Evolutionary conservation across 805 yeast genomes (phyloP), one percentile per base, ranked within the genome.

Genomic region (Debaryomyces castellii): DNA sequence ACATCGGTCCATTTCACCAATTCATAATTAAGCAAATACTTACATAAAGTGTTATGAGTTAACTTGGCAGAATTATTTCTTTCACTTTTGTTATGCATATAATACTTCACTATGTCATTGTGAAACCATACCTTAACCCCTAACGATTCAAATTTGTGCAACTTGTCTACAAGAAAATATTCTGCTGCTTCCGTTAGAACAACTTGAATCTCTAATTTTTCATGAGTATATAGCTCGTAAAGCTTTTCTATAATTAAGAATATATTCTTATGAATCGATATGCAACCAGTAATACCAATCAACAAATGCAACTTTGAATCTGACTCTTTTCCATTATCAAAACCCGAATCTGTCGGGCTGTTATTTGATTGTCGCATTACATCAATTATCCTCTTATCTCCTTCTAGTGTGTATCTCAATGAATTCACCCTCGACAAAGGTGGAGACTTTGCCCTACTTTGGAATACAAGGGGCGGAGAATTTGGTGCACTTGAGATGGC

Each of bases 1-100:
- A 60, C 60, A 42, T 60, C 65, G 8, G 65, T 58, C 65, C 65
- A 60, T 45, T 47, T 46, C 39, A 55, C 63, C 17, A 60, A 41
- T 3, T 60, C 57, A 33, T 51, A 53, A 12, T 58, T 47, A 17
- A 60, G 40, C 14, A 43, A 30, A 44, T 44, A 54, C 35, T 55
- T 55, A 27, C 49, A 50, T 9, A 55, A 37, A 2, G 48, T 17
- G 17, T 41, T 47, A 10, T 52, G 43, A 17, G 51, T 49, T 18
- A 50, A 25, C 27, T 47, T 46, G 5, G 33, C 8, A 18, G 18
- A 6, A 10, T 40, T 32, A 20, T 33, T 22, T 18, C 44, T 44
- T 30, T 46, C 45, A 30, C 41, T 28, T 14, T 54, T 53, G 20
- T 48, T 50, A 10, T 50, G 40, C 16, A 49, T 27, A 38, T 49